Percentiles rank a stretch among this genome's conserved stretches.
phyloP scores from a whole-genome alignment of 345 rosid genomes.

The Abelmoschus esculentus region DNA sequence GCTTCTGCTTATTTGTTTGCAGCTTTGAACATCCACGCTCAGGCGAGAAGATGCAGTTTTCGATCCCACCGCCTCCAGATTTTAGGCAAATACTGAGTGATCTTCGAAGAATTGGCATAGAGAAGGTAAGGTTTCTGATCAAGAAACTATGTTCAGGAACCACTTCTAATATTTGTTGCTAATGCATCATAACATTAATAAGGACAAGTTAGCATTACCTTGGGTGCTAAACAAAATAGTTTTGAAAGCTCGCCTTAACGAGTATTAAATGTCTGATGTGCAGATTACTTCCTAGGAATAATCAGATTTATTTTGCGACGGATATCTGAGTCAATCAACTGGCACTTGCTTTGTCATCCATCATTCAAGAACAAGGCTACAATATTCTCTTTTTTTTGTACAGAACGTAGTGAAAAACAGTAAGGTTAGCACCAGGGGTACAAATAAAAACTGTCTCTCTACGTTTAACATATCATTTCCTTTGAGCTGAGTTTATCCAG shows the following conservation, averaged over 20 bases:
- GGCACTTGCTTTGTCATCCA: not conserved
- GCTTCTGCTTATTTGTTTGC: constrained; percentile 10
- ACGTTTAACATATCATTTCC: too few relatives aligned
- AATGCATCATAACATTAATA: too few relatives aligned
- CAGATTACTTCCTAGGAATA: not conserved
- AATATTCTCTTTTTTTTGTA: not conserved
- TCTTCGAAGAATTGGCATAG: constrained; percentile 53
- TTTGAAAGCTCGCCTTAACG: too few relatives aligned
- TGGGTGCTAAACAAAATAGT: too few relatives aligned
- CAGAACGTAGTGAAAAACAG: not conserved
- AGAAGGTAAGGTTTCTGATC: constrained; percentile 33
- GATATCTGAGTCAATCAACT: not conserved
- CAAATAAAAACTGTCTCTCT: too few relatives aligned
- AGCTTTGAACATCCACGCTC: constrained; percentile 80
- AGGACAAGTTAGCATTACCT: too few relatives aligned
- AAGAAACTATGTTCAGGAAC: not conserved
- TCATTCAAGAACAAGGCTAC: not conserved
- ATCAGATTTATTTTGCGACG: not conserved
- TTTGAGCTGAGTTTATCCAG: too few relatives aligned
- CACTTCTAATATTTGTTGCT: not conserved
- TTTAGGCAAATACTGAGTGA: constrained; percentile 43
- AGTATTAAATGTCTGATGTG: not conserved
- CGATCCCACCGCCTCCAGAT: constrained; percentile 78
- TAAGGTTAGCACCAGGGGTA: too few relatives aligned
- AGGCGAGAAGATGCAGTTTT: constrained; percentile 42